phyloP scores from a whole-genome alignment of 768 basidiomycete species.

The Termitomyces sp. region DNA sequence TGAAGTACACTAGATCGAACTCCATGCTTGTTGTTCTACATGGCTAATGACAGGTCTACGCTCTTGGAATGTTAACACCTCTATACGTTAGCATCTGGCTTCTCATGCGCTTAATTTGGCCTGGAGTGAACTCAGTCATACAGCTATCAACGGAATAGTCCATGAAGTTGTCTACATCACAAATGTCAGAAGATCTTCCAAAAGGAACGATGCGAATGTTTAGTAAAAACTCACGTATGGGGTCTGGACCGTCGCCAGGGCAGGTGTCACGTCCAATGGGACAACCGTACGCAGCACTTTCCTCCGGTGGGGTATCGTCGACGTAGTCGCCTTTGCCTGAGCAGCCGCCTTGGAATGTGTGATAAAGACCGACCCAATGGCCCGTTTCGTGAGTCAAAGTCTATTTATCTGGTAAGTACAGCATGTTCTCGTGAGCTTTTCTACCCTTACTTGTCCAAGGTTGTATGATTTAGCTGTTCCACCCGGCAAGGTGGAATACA shows the following conservation, averaged over 20 bases:
- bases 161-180: slow-evolving; percentile 35
- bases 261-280: slow-evolving; percentile 25
- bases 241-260: slow-evolving; percentile 23
- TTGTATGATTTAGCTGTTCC: slow-evolving; percentile 36
- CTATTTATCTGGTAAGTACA: slow-evolving; percentile 10
- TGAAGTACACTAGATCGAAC: not conserved
- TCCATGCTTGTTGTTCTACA: not conserved
- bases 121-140: slow-evolving; percentile 39
- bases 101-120: slow-evolving; percentile 31
- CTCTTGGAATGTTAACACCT: slow-evolving; percentile 21
- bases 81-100: slow-evolving; percentile 37
- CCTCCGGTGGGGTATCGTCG: slow-evolving; percentile 38
- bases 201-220: not conserved
- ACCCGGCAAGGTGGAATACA: slow-evolving; percentile 34
- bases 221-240: slow-evolving; percentile 22
- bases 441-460: slow-evolving; percentile 20
- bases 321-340: slow-evolving; percentile 30
- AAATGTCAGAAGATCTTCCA: not conserved
- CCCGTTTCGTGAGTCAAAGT: slow-evolving; percentile 51
- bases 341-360: slow-evolving; percentile 51
- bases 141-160: slow-evolving; percentile 42
- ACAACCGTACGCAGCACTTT: slow-evolving; percentile 32
- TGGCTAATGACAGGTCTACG: not conserved
- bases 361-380: slow-evolving; percentile 54
- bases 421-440: slow-evolving; percentile 5